Evolutionary conservation across 352 stramenopile species (phyloP), one percentile per base, ranked within the genome.

Genomic region (Phytophthora rubi): DNA sequence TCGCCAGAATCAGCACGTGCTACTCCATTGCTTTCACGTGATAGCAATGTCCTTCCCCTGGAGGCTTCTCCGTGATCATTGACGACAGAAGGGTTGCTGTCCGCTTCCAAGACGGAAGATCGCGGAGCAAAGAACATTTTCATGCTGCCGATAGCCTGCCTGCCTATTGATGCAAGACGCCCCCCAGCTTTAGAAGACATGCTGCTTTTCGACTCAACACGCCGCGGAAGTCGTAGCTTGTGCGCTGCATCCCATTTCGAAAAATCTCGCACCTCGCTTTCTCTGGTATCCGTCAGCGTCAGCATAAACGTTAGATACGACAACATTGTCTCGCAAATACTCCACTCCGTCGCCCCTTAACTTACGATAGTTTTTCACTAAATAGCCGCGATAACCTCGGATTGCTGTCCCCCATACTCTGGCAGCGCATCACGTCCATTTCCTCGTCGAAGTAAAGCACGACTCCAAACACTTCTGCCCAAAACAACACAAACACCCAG

Each of bases 381-480:
- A 89, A 73, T 21, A 91, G 58, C 5, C 53, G 32, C 16, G 57
- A 54, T 21, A 93, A 56, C 7, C 2, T 79, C 6, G 57, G 52
- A 4, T 81, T 82, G 8, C 73, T 72, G 21, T 92, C 81, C 37
- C 56, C 65, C 52, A 91, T 79, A 66, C 83, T 93, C 30, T 79
- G 75, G 32, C 86, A 93, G 32, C 84, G 83, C 26, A 76, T 85
- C 35, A 86, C 86, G 53, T 90, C 79, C 30, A 91, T 53, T 51
- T 80, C 67, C 32, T 90, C 68, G 23, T 93, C 80, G 37, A 93
- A 93, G 60, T 81, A 91, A 61, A 92, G 79, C 7, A 89, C 75
- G 12, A 81, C 60, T 4, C 82, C 86, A 60, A 85, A 93, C 32
- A 92, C 26, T 54, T 86, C 83, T 93, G 51, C 42, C 58, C 21